A percentile compares a stretch with the other conserved stretches of the same genome.
Conservation (phyloP, 768 basidiomycete species). For the Russula olivacea region DNA sequence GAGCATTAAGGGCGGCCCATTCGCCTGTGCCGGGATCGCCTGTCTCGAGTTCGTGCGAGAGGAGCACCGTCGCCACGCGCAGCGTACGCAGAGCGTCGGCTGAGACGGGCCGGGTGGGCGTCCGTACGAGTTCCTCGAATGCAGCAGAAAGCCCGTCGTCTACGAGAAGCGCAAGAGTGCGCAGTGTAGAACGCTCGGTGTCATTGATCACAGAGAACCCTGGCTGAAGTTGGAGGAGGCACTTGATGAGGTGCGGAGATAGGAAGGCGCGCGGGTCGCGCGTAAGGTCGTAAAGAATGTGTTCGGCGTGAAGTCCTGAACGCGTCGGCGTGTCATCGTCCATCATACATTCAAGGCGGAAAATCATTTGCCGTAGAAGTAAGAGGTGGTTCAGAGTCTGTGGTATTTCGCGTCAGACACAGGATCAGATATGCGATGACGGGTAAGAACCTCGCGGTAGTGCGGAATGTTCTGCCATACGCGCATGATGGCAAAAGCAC, state of each 20-base stretch:
- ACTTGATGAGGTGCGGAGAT: constrained; percentile 50
- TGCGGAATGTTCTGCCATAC: constrained; percentile 64
- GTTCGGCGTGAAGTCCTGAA: constrained; percentile 62
- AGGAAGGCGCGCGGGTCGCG: constrained; percentile 57
- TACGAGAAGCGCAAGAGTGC: constrained; percentile 58
- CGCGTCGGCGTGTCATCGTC: constrained; percentile 56
- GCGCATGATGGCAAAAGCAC: constrained; percentile 53
- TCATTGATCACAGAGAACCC: constrained; percentile 60
- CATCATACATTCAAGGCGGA: constrained; percentile 69
- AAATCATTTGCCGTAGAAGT: constrained; percentile 63
- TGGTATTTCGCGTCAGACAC: background rate
- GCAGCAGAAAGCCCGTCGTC: constrained; percentile 61
- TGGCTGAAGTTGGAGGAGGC: constrained; percentile 51
- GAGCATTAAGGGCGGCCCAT: constrained; percentile 47
- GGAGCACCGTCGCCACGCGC: constrained; percentile 55
- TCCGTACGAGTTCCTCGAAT: constrained; percentile 52
- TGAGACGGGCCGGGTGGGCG: constrained; percentile 46
- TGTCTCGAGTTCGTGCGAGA: constrained; percentile 46
- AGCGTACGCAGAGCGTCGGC: constrained; percentile 50
- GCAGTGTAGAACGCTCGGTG: constrained; percentile 51
- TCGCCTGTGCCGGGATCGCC: constrained; percentile 41
- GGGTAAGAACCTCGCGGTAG: constrained; percentile 55
- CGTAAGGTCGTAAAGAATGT: constrained; percentile 55
- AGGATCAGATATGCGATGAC: background rate
- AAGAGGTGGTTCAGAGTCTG: constrained; percentile 73